Base-by-base conservation (phyloP, 345 rosid species). In the Gossypium stocksii region DNA sequence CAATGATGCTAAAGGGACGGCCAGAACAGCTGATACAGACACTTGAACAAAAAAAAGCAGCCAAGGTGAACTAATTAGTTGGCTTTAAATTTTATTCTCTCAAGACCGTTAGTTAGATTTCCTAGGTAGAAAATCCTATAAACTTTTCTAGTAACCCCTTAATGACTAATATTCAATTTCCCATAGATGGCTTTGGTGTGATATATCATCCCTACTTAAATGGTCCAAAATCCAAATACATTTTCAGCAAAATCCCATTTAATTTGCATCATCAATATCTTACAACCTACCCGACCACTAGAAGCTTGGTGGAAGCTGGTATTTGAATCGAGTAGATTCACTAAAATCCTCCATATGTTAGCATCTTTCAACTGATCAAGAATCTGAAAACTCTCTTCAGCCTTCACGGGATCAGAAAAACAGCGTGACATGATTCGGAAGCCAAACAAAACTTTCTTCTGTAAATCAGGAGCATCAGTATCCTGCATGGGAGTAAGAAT, bases 331-430 rank as follows among this genome's bases (percentile, higher is more conserved):
- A 93, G 89, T 66, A 95, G 80, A 83, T 66, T 82, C n/a, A 78
- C 78, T 80, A 95, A 81, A 66, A 91, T 90, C 86, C 88, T 93
- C 99, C 99, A 95, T 76, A 93, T 82, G 80, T 93, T 91, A 77
- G 85, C 82, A 86, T 95, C 98, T 85, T 93, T 91, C 86, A 95
- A 82, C 79, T 95, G 98, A 86, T 95, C 98, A 79, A 95, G 94
- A 79, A 85, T 75, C 80, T 83, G 94, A 84, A 93, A 95, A 81
- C 89, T 86, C 83, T 93, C 97, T 89, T 95, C 98, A 7, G 93
- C 85, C 83, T 88, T 93, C 49, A 75, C 61, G 60, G 93, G 91
- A 67, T 93, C 98, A 20, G 94, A 82, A 90, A 95, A 95, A 66
- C 86, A 85, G 61, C 97, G 98, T 71, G 97, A 91, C 94, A 95